Conservation (phyloP, 345 rosid species). For the Ceriops decandra region DNA sequence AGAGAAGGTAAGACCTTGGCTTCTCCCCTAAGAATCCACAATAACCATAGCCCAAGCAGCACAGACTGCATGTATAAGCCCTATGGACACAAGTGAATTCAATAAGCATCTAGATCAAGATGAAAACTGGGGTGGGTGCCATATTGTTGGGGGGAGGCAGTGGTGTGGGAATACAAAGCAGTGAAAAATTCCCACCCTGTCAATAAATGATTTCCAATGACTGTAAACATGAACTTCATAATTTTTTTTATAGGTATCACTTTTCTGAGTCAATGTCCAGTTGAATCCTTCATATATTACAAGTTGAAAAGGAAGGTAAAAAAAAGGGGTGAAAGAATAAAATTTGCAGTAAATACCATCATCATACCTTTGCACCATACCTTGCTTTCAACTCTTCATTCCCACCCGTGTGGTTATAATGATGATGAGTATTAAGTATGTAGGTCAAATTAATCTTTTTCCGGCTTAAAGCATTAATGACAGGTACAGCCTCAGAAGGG, state of each 20-base stretch:
- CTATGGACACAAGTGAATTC: too few species aligned
- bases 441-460: conserved; percentile 84
- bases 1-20: too few species aligned
- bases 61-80: too few species aligned
- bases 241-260: not conserved
- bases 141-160: too few species aligned
- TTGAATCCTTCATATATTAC: not conserved
- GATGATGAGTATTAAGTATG: conserved; percentile 95
- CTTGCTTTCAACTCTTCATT: conserved; percentile 88
- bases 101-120: too few species aligned
- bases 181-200: conserved; percentile 1
- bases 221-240: not conserved
- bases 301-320: too few species aligned
- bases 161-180: not conserved
- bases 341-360: conserved; percentile 13
- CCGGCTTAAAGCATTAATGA: conserved; percentile 74
- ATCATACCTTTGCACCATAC: conserved; percentile 95
- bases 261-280: not conserved
- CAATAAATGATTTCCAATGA: not conserved
- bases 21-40: too few species aligned
- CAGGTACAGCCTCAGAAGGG: conserved; percentile 87
- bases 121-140: too few species aligned
- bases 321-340: not conserved
- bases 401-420: conserved; percentile 85
- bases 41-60: too few species aligned